Evolutionary conservation across 2,329 filamentous ascomycete genomes (phyloP), one percentile per base, ranked within the genome.

Genomic region (Dactylellina sp.): DNA sequence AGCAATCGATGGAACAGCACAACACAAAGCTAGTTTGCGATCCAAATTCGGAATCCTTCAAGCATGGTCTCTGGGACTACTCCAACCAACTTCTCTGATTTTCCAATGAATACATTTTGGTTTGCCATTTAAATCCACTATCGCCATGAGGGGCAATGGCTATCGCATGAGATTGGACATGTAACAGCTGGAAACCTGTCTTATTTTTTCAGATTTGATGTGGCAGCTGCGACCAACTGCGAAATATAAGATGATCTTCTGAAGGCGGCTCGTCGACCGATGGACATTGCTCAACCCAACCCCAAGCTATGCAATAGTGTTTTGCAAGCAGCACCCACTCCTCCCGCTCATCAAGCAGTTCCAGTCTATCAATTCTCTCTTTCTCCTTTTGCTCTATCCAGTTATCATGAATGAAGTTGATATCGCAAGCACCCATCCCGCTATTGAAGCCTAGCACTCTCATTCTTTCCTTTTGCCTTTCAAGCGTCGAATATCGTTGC

Each of bases 261-360:
- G 35, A n/a, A 2, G 9, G 28, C 42, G 14, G 16, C 32, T 37
- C 40, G 42, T 44, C 24, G 35, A 11, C 44, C 18, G 42, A 11
- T 5, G 42, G 12, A 24, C 47, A 25, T 35, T 37, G 44, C 22
- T 88, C 87, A 77, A 87, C 89, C 87, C 91, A 96, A 0, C 89
- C 95, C 94, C 94, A 98, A 2, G 88, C 89, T 46, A 99, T 86
- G 76, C 93, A 89, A 79, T 99, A 99, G 83, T 99, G 95, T 76
- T 86, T 87, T 0, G 93, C 91, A 77, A 99, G 82, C 77, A 99
- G 81, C 78, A 89, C 85, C 90, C 95, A 96, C 82, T 99, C 95
- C 81, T 99, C 95, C 22, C 97, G 86, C 82, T 99, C 95, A 82
- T 99, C 95, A 75, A 99, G 81, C 78, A 95, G 93, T 81, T 99